These are phyloP conservation scores for Blastobotrys petasosporus DNA, from an alignment of 1,139 yeast species.

Conservation along the genomic window DNA sequence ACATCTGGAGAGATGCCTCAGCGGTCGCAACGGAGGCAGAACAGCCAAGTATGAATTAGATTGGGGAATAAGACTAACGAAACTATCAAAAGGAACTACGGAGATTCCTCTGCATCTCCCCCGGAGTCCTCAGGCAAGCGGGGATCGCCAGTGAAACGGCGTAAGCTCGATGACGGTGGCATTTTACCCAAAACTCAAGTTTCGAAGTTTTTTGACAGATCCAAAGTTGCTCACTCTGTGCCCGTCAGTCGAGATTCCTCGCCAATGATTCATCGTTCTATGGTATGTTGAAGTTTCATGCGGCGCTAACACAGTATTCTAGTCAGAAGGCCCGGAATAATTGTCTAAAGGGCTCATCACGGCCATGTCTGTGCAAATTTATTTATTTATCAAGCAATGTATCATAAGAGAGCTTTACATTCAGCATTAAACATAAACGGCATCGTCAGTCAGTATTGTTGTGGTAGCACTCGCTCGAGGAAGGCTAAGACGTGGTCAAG, in stretches of 20 bases:
- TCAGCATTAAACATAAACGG: neutral
- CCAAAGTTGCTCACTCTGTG: conserved; percentile 14
- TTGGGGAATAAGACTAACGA: neutral
- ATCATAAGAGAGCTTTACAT: neutral
- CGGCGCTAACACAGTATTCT: neutral
- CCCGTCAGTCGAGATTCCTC: conserved; percentile 19
- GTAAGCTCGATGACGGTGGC: conserved; percentile 15
- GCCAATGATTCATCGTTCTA: conserved; percentile 11
- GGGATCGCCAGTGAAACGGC: conserved; percentile 12
- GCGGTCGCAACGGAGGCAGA: conserved; percentile 39
- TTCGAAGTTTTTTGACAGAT: conserved; percentile 25
- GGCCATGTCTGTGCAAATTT: neutral
- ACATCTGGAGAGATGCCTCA: conserved; percentile 82
- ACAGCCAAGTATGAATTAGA: conserved; percentile 15
- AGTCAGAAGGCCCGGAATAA: conserved; percentile 8
- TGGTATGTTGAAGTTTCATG: neutral
- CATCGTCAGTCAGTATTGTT: neutral
- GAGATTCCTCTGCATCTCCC: conserved; percentile 14
- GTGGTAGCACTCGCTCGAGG: conserved; percentile 27
- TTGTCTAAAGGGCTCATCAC: neutral
- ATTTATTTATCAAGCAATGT: neutral
- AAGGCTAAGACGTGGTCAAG: conserved; percentile 54
- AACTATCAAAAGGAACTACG: conserved; percentile 1
- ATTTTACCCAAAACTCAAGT: conserved; percentile 25
- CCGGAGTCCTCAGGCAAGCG: conserved; percentile 4